Base-by-base conservation (phyloP, 192 early-diverging fungal genomes). In the Dissophora globulifera region DNA sequence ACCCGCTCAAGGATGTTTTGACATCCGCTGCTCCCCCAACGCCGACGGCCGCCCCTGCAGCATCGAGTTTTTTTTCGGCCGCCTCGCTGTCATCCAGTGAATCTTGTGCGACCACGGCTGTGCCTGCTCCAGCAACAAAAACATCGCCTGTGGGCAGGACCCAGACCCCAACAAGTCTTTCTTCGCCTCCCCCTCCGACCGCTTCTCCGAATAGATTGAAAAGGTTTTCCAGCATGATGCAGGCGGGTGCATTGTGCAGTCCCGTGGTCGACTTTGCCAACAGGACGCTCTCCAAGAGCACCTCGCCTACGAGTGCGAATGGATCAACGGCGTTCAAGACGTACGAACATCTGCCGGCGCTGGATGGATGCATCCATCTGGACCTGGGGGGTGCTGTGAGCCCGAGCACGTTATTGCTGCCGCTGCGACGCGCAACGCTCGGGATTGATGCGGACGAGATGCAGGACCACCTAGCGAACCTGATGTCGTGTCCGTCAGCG, bases 351-450 rank as follows among this genome's bases (percentile, higher is more conserved):
- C 20, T 76, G 30, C 72, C 72, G 7, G n/a, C 17, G 26, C 26
- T 76, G 72, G 72, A 76, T 23, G 72, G 72, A 25, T 76, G 72
- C 57, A 58, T 67, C 11, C 63, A 76, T 27, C 41, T 76, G 42
- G 72, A 76, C 40, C 27, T 76, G 4, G 72, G 72, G 3, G 30
- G 58, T 19, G 63, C 47, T 19, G 29, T 76, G 33, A 76, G 72
- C 48, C 72, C 72, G 19, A 76, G 72, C 23, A 76, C 72, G 17
- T 33, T 76, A 2, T 48, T 76, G 25, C 33, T 67, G 4, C 64
- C 72, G 4, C 45, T 76, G 12, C 49, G 72, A 20, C 48, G 64
- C 9, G 72, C 64, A 7, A 66, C 72, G 8, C 22, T 62, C 2
- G 72, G 64, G 6, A 63, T 76, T 31, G 72, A 66, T 35, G 41